These are phyloP conservation scores for Amorphotheca resinae DNA, from an alignment of 495 filamentous ascomycete genomes.

Conservation along the genomic window DNA sequence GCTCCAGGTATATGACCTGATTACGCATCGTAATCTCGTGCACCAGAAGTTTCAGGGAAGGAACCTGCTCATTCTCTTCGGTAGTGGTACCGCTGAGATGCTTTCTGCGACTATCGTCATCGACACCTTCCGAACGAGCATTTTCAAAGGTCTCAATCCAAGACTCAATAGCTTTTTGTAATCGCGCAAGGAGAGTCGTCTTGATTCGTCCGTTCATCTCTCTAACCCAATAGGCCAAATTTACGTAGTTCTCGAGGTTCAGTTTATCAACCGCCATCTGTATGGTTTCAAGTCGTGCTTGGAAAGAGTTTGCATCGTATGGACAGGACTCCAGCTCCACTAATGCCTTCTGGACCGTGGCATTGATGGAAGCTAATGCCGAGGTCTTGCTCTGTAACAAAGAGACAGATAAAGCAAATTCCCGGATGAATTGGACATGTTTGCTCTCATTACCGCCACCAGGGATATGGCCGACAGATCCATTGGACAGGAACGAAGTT, in stretches of 20 bases:
- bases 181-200: constrained; percentile 55
- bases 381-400: constrained; percentile 76
- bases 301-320: constrained; percentile 65
- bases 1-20: constrained; percentile 89
- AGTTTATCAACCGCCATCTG: constrained; percentile 88
- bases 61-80: constrained; percentile 25
- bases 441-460: constrained; percentile 63
- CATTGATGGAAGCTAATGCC: constrained; percentile 62
- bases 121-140: constrained; percentile 33
- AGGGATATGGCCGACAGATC: constrained; percentile 44
- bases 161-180: constrained; percentile 64
- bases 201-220: constrained; percentile 78
- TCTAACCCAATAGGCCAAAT: constrained; percentile 77
- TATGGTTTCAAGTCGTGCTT: constrained; percentile 65
- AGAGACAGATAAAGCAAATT: constrained; percentile 76
- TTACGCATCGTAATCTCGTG: constrained; percentile 95
- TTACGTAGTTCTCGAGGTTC: constrained; percentile 89
- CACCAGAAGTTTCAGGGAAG: constrained; percentile 53
- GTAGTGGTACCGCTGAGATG: constrained; percentile 33
- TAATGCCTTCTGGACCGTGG: constrained; percentile 71
- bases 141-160: constrained; percentile 78
- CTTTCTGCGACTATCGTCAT: constrained; percentile 29
- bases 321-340: constrained; percentile 74
- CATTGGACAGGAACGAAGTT: constrained; percentile 40
- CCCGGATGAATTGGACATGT: constrained; percentile 89